Percentiles rank a stretch among this genome's conserved stretches.
Evolutionary conservation across 805 yeast genomes (phyloP).

Genomic region (Blastobotrys americana): DNA sequence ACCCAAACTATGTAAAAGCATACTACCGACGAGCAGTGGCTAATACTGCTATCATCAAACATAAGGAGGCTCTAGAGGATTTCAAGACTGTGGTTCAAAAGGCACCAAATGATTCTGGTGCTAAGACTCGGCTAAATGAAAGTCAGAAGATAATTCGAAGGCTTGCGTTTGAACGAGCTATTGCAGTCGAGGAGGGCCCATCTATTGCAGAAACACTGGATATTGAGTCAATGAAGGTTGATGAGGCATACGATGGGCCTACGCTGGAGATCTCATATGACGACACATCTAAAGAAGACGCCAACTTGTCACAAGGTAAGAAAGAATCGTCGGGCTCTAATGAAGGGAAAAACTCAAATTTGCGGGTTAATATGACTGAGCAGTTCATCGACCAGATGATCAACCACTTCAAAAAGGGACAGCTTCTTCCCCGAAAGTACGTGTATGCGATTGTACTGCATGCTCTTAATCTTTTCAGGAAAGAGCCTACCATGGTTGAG

Average conservation of each 20-base stretch:
- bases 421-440: slow-evolving; percentile 68
- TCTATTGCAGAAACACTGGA: slow-evolving; percentile 39
- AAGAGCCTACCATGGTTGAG: slow-evolving; percentile 74
- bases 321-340: slow-evolving; percentile 23
- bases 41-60: slow-evolving; percentile 63
- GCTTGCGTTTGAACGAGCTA: slow-evolving; percentile 79
- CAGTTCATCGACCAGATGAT: slow-evolving; percentile 61
- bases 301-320: too few species aligned
- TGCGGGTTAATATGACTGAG: slow-evolving; percentile 38
- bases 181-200: slow-evolving; percentile 59
- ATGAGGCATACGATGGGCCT: slow-evolving; percentile 56
- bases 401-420: slow-evolving; percentile 64
- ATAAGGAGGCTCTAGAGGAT: slow-evolving; percentile 65
- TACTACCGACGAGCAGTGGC: slow-evolving; percentile 86
- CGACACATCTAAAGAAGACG: slow-evolving; percentile 20
- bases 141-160: slow-evolving; percentile 60
- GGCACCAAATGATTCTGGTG: slow-evolving; percentile 63
- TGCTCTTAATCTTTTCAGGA: slow-evolving; percentile 53
- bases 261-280: slow-evolving; percentile 34
- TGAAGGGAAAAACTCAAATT: slow-evolving; percentile 10
- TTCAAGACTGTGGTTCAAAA: slow-evolving; percentile 53
- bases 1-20: slow-evolving; percentile 64
- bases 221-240: slow-evolving; percentile 35
- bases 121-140: slow-evolving; percentile 53
- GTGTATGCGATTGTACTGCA: slow-evolving; percentile 74